These are phyloP conservation scores for Casaregolazyma lundiana DNA, from an alignment of 1,139 yeast genomes.

Conservation along the genomic window DNA sequence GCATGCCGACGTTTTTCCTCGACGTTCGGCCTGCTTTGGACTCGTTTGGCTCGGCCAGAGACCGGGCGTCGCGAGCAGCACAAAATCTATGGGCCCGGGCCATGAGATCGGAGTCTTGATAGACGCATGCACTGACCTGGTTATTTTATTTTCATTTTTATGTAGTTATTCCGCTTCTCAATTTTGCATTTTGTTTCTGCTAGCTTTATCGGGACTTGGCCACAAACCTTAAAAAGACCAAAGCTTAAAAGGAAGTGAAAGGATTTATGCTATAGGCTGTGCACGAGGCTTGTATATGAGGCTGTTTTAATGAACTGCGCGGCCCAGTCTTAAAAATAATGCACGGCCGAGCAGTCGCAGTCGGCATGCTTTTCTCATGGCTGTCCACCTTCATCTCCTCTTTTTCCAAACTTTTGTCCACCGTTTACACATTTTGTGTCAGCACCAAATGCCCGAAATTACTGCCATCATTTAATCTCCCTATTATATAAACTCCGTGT, in stretches of 20 bases:
- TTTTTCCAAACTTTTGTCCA: too few species aligned
- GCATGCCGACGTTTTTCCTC: slow-evolving; percentile 85
- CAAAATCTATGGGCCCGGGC: slow-evolving; percentile 45
- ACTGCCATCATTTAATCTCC: too few species aligned
- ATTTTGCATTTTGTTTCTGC: neutral
- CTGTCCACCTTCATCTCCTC: too few species aligned
- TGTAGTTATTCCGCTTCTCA: neutral
- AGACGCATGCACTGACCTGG: neutral
- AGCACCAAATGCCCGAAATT: too few species aligned
- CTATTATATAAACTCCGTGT: neutral
- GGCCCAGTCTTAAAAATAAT: too few species aligned
- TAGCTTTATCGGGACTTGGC: neutral
- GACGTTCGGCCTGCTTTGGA: slow-evolving; percentile 97
- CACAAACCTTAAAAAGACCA: neutral
- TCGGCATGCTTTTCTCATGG: too few species aligned
- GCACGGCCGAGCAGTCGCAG: too few species aligned
- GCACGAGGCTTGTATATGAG: too few species aligned
- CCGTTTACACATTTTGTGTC: too few species aligned
- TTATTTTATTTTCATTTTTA: neutral
- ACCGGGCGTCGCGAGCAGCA: slow-evolving; percentile 56
- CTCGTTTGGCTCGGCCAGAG: slow-evolving; percentile 54
- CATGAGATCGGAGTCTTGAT: slow-evolving; percentile 34
- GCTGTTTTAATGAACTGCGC: too few species aligned
- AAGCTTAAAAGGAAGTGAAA: neutral
- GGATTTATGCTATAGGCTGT: neutral